Evolutionary conservation across 495 filamentous ascomycete genomes (phyloP).

Genomic region (Tuber magnatum): DNA sequence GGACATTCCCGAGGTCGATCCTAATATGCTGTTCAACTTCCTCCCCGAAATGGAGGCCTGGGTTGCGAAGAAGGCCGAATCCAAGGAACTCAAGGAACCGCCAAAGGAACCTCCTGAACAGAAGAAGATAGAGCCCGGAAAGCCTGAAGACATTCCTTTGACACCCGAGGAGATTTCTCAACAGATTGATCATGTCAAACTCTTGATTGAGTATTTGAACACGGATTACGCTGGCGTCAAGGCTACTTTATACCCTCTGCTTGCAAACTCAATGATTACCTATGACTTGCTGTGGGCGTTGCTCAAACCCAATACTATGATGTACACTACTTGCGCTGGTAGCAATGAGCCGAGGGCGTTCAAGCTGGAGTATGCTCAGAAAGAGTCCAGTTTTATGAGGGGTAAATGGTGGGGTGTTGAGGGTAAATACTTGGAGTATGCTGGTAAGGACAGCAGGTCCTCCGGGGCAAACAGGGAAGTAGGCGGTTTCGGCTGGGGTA

Average conservation of each 20-base stretch:
- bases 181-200: conserved; percentile 63
- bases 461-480: conserved; percentile 60
- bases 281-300: conserved; percentile 87
- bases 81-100: conserved; percentile 12
- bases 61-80: conserved; percentile 21
- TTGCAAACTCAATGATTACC: conserved; percentile 78
- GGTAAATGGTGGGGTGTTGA: conserved; percentile 76
- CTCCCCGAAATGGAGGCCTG: conserved; percentile 25
- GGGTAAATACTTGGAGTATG: conserved; percentile 54
- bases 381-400: conserved; percentile 63
- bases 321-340: conserved; percentile 73
- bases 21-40: conserved; percentile 75
- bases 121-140: conserved; percentile 45
- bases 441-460: conserved; percentile 54
- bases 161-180: conserved; percentile 59
- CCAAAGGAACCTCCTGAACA: conserved; percentile 60
- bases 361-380: conserved; percentile 74
- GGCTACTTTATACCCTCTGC: conserved; percentile 73
- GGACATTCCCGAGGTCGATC: conserved; percentile 68
- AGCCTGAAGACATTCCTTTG: conserved; percentile 54
- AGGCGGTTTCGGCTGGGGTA: conserved; percentile 55
- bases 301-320: conserved; percentile 83
- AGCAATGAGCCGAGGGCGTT: conserved; percentile 81
- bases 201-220: conserved; percentile 74
- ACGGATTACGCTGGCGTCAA: conserved; percentile 72